Base-by-base conservation (phyloP, 805 yeast genomes). In the Geotrichum ghanense region DNA sequence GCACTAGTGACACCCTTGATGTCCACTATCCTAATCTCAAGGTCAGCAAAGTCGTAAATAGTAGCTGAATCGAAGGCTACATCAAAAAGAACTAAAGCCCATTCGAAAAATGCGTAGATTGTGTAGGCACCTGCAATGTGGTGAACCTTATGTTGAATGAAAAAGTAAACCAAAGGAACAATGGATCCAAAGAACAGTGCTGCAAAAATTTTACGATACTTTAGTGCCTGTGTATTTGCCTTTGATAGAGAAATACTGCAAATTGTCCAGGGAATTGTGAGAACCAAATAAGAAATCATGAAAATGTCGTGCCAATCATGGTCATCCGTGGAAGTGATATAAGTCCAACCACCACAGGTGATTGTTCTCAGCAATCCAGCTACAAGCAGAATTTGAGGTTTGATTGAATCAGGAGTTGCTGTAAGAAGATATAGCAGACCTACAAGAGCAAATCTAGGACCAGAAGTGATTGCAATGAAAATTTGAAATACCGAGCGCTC, bases 321-420 rank as follows among this genome's bases (percentile, higher is more conserved):
- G 62, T 92, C 96, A 63, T 92, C 98, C 1, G 97, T 87, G 4
- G 95, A 84, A 1, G 98, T 92, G 52, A 92, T 83, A 61, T 92
- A 92, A 5, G 94, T 95, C 97, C 97, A 92, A 10, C 97, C 97
- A 59, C 98, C 98, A 60, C 97, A 92, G 1, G 95, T 82, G 47
- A 92, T 75, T 0, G 98, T 92, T 64, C 98, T 78, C n/a, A 84
- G 46, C 1, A 84, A 50, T n/a, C 98, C 98, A 50, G 39, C 73
- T 73, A 51, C 70, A 51, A 53, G 55, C 46, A 64, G 55, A 9
- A 56, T 45, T 46, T 50, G 44, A 6, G 73, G 67, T 26, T 51
- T 64, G 59, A 10, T 76, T 68, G 53, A 64, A 52, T 53, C 56
- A 26, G 51, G 63, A 44, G 46, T 57, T 50, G 46, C 67, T 50